These are phyloP conservation scores for Albifimbria verrucaria DNA, from an alignment of 2,329 filamentous ascomycete genomes.

Conservation along the genomic window DNA sequence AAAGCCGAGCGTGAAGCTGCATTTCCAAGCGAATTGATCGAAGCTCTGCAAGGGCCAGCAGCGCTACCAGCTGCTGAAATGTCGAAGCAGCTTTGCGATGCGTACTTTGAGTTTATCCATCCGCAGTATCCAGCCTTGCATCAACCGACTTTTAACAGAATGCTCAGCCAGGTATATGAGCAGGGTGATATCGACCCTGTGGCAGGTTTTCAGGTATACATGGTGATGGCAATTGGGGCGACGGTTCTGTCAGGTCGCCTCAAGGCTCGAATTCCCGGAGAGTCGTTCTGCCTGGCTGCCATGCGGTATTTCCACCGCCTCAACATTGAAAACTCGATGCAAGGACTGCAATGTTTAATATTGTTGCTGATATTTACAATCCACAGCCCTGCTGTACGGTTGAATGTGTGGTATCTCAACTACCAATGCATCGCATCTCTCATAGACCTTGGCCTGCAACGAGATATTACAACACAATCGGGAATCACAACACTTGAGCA, in stretches of 20 bases:
- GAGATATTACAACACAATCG: slow-evolving; percentile 39
- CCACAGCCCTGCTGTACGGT: slow-evolving; percentile 42
- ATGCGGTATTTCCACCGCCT: slow-evolving; percentile 43
- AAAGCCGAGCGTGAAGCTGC: slow-evolving; percentile 7
- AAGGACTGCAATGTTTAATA: slow-evolving; percentile 46
- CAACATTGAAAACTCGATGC: slow-evolving; percentile 44
- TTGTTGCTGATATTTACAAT: slow-evolving; percentile 46
- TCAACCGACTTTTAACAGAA: slow-evolving; percentile 35
- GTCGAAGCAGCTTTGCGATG: slow-evolving; percentile 36
- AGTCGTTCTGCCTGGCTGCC: slow-evolving; percentile 47
- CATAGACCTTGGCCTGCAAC: slow-evolving; percentile 49
- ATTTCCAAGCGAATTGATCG: slow-evolving; percentile 25
- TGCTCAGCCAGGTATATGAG: slow-evolving; percentile 34
- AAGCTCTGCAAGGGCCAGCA: slow-evolving; percentile 27
- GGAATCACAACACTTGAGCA: slow-evolving; percentile 45
- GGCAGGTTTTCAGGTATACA: slow-evolving; percentile 44
- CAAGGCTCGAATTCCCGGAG: slow-evolving; percentile 40
- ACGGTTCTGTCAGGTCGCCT: slow-evolving; percentile 40
- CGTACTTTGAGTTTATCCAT: slow-evolving; percentile 48
- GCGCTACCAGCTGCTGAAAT: slow-evolving; percentile 28
- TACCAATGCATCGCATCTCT: slow-evolving; percentile 51
- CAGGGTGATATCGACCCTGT: slow-evolving; percentile 23
- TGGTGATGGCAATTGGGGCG: slow-evolving; percentile 50
- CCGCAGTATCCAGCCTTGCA: slow-evolving; percentile 48
- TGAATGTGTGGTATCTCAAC: slow-evolving; percentile 54